These are phyloP conservation scores for Candida methanosorbosa DNA, from an alignment of 805 yeast genomes.

Conservation along the genomic window DNA sequence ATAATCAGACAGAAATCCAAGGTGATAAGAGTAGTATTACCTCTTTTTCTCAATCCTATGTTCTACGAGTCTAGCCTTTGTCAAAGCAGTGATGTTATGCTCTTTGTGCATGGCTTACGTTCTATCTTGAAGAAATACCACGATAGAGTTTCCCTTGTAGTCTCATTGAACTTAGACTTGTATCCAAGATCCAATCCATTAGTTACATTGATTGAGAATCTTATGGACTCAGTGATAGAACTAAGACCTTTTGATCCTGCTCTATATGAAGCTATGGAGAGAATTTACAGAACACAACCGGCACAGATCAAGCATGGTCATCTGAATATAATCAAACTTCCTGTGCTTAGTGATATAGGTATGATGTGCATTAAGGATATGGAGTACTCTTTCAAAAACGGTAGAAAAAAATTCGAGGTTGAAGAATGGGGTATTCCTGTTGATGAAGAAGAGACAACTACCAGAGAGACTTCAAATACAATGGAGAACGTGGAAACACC, in stretches of 20 bases:
- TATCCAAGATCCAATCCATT: slow-evolving; percentile 46
- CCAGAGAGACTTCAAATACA: neutral
- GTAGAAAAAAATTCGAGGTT: slow-evolving; percentile 74
- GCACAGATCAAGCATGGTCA: slow-evolving; percentile 79
- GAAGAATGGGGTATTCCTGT: slow-evolving; percentile 98
- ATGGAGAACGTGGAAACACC: neutral
- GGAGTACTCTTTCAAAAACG: slow-evolving; percentile 82
- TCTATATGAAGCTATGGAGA: slow-evolving; percentile 55
- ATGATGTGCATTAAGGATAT: slow-evolving; percentile 65
- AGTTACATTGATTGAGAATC: slow-evolving; percentile 43
- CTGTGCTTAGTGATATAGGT: slow-evolving; percentile 68
- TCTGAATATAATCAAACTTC: slow-evolving; percentile 65
- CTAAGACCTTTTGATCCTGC: slow-evolving; percentile 78
- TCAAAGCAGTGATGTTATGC: slow-evolving; percentile 39
- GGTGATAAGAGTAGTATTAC: slow-evolving; percentile 60
- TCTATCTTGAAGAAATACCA: slow-evolving; percentile 39
- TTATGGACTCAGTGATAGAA: slow-evolving; percentile 62
- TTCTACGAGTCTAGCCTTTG: slow-evolving; percentile 35
- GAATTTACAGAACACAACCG: slow-evolving; percentile 64
- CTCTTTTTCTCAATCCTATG: slow-evolving; percentile 75
- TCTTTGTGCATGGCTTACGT: slow-evolving; percentile 54
- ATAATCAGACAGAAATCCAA: slow-evolving; percentile 34
- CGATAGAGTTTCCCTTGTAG: slow-evolving; percentile 30
- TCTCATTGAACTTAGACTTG: slow-evolving; percentile 59
- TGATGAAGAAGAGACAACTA: slow-evolving; percentile 58